A percentile compares a stretch with the other conserved stretches of the same genome.
These are phyloP conservation scores for Asterionellopsis glacialis DNA, from an alignment of 108 stramenopile genomes.

Conservation along the genomic window DNA sequence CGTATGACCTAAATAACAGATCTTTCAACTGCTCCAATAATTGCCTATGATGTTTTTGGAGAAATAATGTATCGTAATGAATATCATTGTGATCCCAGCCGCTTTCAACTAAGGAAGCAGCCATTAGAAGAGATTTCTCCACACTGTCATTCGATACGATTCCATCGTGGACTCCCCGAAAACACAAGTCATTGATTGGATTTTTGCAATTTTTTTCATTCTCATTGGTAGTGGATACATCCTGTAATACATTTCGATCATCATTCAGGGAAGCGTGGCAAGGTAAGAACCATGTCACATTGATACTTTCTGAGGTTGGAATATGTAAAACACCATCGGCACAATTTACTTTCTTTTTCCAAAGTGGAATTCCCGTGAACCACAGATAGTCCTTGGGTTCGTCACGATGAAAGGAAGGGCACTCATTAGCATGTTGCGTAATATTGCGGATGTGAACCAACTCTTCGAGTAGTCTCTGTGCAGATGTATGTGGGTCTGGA, in stretches of 20 bases:
- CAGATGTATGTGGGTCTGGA: too few relatives aligned
- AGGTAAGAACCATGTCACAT: slow-evolving; percentile 29
- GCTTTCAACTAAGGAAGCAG: slow-evolving; percentile 20
- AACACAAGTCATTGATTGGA: slow-evolving; percentile 14
- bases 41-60: slow-evolving; percentile 9
- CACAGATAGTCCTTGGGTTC: neutral
- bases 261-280: slow-evolving; percentile 6
- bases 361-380: neutral
- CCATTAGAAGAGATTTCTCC: slow-evolving; percentile 16
- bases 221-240: too few relatives aligned
- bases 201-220: neutral
- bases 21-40: neutral
- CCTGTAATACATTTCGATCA: neutral
- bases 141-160: slow-evolving; percentile 20
- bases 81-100: slow-evolving; percentile 50
- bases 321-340: slow-evolving; percentile 42
- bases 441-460: slow-evolving; percentile 17
- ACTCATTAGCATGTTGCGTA: slow-evolving; percentile 17
- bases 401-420: slow-evolving; percentile 10
- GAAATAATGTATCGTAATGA: slow-evolving; percentile 19
- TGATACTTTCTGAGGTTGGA: slow-evolving; percentile 27
- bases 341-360: slow-evolving; percentile 20
- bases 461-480: too few relatives aligned
- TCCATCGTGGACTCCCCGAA: slow-evolving; percentile 51
- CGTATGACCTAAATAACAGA: too few relatives aligned